A percentile compares a stretch with the other conserved stretches of the same genome.
Evolutionary conservation across 2,329 filamentous ascomycete genomes (phyloP).

Genomic region (Hymenoscyphus repandus): DNA sequence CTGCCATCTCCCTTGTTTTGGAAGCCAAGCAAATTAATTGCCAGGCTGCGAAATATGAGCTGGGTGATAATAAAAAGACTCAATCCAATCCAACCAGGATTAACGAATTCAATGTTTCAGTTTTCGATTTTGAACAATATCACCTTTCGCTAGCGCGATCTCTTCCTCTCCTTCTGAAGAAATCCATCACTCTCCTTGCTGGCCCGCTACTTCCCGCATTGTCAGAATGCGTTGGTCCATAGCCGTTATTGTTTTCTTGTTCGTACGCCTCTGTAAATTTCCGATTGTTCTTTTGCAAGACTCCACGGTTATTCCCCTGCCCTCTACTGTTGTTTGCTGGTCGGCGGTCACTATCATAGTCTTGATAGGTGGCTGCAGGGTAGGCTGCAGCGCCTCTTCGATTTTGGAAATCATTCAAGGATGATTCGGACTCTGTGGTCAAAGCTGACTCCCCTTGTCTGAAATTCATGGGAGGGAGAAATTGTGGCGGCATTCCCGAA

Average conservation of each 20-base stretch:
- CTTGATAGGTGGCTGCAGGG: slow-evolving; percentile 19
- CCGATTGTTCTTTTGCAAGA: slow-evolving; percentile 79
- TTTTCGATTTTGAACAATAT: slow-evolving; percentile 22
- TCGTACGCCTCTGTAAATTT: slow-evolving; percentile 87
- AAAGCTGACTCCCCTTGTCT: slow-evolving; percentile 25
- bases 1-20: neutral
- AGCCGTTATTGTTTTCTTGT: slow-evolving; percentile 59
- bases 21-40: neutral
- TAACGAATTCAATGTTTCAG: slow-evolving; percentile 22
- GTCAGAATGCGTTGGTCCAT: slow-evolving; percentile 53
- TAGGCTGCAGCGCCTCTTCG: slow-evolving; percentile 17
- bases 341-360: slow-evolving; percentile 21
- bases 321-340: slow-evolving; percentile 14
- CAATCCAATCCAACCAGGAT: slow-evolving; percentile 9
- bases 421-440: slow-evolving; percentile 29
- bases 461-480: slow-evolving; percentile 27
- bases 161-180: slow-evolving; percentile 86
- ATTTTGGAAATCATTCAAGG: slow-evolving; percentile 24
- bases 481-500: slow-evolving; percentile 20
- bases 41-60: neutral
- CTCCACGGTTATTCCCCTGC: slow-evolving; percentile 41
- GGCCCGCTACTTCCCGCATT: slow-evolving; percentile 75
- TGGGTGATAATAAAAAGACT: neutral
- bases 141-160: slow-evolving; percentile 34
- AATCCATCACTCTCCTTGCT: slow-evolving; percentile 94